phyloP scores from a whole-genome alignment of 2,329 filamentous ascomycete species.

The Cladosporium sp. region DNA sequence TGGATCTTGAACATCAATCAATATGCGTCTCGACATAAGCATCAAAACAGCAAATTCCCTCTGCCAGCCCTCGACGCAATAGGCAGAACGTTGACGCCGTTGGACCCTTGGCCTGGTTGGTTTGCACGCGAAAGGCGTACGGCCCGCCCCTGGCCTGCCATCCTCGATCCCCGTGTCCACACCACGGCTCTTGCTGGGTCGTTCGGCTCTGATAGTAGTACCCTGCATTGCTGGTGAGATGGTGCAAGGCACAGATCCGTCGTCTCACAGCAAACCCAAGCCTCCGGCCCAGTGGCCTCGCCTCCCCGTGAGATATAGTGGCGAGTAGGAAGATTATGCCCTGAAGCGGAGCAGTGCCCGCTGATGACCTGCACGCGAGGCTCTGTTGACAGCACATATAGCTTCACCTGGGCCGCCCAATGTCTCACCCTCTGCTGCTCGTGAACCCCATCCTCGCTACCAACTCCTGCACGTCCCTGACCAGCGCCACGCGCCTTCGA shows the following conservation, averaged over 20 bases:
- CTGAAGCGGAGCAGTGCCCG: not conserved
- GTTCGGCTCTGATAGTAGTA: not conserved
- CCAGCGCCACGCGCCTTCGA: conserved; percentile 1
- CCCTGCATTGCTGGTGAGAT: not conserved
- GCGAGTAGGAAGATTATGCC: not conserved
- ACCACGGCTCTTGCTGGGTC: conserved; percentile 3
- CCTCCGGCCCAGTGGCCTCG: not conserved
- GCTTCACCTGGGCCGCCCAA: not conserved
- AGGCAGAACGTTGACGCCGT: conserved; percentile 5
- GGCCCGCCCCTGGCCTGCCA: not conserved
- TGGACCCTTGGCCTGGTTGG: not conserved
- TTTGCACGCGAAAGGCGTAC: not conserved
- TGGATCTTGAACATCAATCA: not conserved
- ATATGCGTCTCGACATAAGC: conserved; percentile 10
- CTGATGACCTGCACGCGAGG: not conserved
- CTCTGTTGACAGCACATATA: conserved; percentile 7
- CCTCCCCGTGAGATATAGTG: conserved; percentile 4
- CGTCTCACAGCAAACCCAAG: conserved; percentile 6
- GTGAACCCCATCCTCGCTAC: not conserved
- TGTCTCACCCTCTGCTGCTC: conserved; percentile 7
- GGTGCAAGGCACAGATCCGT: conserved; percentile 5
- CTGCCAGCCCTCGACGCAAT: not conserved
- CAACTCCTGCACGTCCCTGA: conserved; percentile 2
- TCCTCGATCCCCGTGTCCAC: conserved; percentile 2
- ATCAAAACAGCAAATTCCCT: not conserved